Evolutionary conservation across 1,284 basidiomycete genomes (phyloP).

Genomic region (Hymenochaete sp.): DNA sequence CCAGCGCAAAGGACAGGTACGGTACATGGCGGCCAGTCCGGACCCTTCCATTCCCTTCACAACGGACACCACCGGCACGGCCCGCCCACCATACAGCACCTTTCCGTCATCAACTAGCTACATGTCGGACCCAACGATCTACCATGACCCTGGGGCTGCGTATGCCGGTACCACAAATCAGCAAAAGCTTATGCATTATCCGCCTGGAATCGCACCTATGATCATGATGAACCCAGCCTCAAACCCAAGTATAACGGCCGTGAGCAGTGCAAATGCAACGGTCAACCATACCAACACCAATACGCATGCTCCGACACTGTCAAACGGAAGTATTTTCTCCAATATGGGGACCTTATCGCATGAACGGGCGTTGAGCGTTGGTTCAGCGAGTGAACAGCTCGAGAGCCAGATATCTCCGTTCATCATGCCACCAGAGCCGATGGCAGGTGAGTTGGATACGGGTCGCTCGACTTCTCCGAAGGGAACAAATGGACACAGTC

Average conservation of each 20-base stretch:
- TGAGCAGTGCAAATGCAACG: conserved; percentile 7
- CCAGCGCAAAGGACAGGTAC: too few relatives aligned
- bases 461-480: neutral
- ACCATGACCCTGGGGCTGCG: too few relatives aligned
- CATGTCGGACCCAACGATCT: neutral
- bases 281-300: too few relatives aligned
- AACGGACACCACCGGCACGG: too few relatives aligned
- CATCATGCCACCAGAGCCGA: conserved; percentile 8
- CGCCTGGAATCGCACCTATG: too few relatives aligned
- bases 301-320: conserved; percentile 3
- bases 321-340: conserved; percentile 5
- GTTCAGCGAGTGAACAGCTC: neutral
- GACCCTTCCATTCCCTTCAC: too few relatives aligned
- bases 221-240: neutral
- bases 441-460: neutral
- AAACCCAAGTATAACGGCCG: conserved; percentile 1
- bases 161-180: too few relatives aligned
- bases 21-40: too few relatives aligned
- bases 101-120: neutral
- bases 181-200: too few relatives aligned
- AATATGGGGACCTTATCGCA: neutral
- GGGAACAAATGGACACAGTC: neutral
- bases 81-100: neutral
- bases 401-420: conserved; percentile 11
- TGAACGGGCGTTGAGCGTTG: conserved; percentile 1